Base-by-base conservation (phyloP, 139 green algal genomes). In the Picochlorum sp. region DNA sequence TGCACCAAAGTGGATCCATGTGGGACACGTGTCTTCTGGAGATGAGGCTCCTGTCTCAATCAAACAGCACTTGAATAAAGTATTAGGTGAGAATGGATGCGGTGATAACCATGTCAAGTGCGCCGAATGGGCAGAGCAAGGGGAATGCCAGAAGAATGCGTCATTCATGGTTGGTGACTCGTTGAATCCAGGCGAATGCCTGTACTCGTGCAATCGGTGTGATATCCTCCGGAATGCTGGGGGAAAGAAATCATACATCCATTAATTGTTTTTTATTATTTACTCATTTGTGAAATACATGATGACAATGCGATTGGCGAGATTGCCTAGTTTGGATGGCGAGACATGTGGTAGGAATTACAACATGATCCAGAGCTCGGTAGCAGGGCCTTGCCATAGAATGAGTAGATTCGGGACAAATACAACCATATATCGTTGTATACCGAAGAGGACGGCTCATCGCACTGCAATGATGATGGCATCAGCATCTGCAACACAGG, bases 1-100 rank as follows among this genome's bases (percentile, higher is more conserved):
- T 4, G 71, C 71, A 18, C 57, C 81, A 10, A 88, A 86, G 51
- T 87, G 82, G 76, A 51, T 75, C 5, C 69, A 75, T 28, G 69
- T 70, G 6, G 60, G 50, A 4, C 72, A 67, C 16, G 58, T 65
- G 28, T 34, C 30, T 2, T 6, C 38, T 21, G 60, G 60, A 57
- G 8, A 21, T 18, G 60, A 66, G 9, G 15, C n/a, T 18, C 60
- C 60, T 18, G 37, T 56, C 10, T 7, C 26, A 26, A 5, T 66
- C 11, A 16, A 66, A 6, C 60, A 66, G n/a, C 23, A 56, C n/a
- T 16, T 41, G 41, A 16, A 56, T 15, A 66, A 66, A 23, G 49
- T 56, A 20, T 38, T 66, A 14, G 58, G 21, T 28, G 34, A 38
- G 4, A 41, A 59, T 38, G 60, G 60, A 2, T 66, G 60, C n/a